These are phyloP conservation scores for Coelastrella sp. DNA, from an alignment of 139 green algal genomes.

Conservation along the genomic window DNA sequence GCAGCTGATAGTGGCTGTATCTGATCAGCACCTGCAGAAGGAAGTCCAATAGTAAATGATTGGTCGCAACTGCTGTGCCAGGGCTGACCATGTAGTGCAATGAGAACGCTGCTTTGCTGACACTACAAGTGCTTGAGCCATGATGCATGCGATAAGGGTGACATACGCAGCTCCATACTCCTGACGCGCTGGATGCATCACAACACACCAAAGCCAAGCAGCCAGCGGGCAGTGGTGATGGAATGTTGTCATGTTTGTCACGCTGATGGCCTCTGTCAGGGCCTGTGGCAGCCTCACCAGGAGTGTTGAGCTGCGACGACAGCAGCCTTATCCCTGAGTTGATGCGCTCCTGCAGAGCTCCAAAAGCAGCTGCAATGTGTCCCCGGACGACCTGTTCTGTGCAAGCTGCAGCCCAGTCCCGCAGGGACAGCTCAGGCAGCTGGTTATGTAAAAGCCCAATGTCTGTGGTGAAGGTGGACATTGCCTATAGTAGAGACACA, in stretches of 20 bases:
- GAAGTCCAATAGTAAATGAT: not conserved
- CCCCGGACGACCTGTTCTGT: conserved; percentile 62
- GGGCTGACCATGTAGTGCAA: not conserved
- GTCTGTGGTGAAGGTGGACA: conserved; percentile 76
- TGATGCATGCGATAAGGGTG: no score
- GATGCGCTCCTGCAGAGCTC: conserved; percentile 52
- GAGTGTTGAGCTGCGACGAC: not conserved
- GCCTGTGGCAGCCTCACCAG: not conserved
- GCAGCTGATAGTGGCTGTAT: conserved; percentile 49
- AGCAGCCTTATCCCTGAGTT: conserved; percentile 31
- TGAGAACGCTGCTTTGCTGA: not conserved
- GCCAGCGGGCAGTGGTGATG: no score
- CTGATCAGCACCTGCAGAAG: conserved; percentile 31
- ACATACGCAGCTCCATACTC: no score
- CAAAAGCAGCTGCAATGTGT: conserved; percentile 77
- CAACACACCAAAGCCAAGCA: not conserved
- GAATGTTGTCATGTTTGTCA: no score
- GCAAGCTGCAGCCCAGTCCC: conserved; percentile 62
- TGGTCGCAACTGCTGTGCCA: not conserved
- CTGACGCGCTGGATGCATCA: not conserved
- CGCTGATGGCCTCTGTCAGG: no score
- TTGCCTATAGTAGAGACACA: conserved; percentile 47
- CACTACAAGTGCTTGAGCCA: no score
- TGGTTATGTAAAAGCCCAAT: conserved; percentile 68
- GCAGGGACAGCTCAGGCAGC: conserved; percentile 78